Conservation (phyloP, 176 grass and related monocot species). For the Zea luxurians region DNA sequence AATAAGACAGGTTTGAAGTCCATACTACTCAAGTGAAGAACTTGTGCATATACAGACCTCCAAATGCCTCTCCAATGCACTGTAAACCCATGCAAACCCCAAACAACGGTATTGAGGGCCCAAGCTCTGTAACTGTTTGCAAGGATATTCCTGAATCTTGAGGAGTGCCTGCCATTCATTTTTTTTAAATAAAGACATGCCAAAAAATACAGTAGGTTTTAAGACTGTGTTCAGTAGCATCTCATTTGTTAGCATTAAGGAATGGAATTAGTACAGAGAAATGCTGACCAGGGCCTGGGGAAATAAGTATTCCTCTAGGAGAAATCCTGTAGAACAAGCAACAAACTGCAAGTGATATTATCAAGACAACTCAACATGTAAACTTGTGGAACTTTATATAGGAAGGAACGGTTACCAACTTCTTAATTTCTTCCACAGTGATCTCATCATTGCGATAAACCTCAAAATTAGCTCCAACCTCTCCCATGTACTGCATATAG, state of each 20-base stretch:
- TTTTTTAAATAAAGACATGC: slow-evolving; percentile 34
- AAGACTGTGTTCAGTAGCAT: background rate
- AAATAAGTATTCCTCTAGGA: slow-evolving; percentile 78
- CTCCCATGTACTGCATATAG: slow-evolving; percentile 70
- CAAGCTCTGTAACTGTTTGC: slow-evolving; percentile 70
- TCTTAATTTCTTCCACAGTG: slow-evolving; percentile 67
- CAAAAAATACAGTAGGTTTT: background rate
- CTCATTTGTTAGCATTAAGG: background rate
- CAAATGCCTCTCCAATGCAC: slow-evolving; percentile 85
- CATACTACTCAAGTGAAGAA: slow-evolving; percentile 7
- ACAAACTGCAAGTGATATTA: slow-evolving; percentile 30
- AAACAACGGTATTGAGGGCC: slow-evolving; percentile 70
- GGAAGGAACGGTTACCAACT: slow-evolving; percentile 32
- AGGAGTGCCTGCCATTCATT: slow-evolving; percentile 55
- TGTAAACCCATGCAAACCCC: slow-evolving; percentile 93
- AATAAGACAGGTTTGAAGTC: slow-evolving; percentile 1
- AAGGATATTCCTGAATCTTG: slow-evolving; percentile 88
- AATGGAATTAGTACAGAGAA: slow-evolving; percentile 20
- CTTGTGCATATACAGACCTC: slow-evolving; percentile 49
- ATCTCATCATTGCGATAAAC: slow-evolving; percentile 81
- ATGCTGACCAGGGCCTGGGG: slow-evolving; percentile 68
- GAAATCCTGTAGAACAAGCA: slow-evolving; percentile 58
- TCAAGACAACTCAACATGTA: background rate
- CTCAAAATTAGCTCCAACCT: slow-evolving; percentile 70
- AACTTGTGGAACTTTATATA: background rate